Evolutionary conservation across 352 stramenopile genomes (phyloP).

Genomic region (Phytophthora tentaculata): DNA sequence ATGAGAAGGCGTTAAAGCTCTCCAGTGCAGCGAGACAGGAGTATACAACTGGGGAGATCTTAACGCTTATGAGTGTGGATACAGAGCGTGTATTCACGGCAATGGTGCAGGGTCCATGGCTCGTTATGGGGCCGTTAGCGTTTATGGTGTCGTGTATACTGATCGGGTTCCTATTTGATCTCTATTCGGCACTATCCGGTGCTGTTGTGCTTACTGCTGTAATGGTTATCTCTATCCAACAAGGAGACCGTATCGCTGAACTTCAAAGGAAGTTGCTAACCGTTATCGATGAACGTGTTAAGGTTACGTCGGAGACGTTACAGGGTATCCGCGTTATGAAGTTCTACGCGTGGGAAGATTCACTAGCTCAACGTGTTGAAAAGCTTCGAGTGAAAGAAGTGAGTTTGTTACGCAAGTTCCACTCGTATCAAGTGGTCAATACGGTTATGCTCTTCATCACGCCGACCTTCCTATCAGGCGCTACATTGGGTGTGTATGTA

Average conservation of each 20-base stretch:
- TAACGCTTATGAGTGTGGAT: conserved; percentile 52
- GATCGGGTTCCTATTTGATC: conserved; percentile 41
- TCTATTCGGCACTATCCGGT: conserved; percentile 17
- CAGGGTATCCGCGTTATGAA: conserved; percentile 91
- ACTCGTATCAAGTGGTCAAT: conserved; percentile 50
- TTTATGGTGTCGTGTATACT: conserved; percentile 35
- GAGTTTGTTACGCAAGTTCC: conserved; percentile 40
- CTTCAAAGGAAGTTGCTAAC: conserved; percentile 30
- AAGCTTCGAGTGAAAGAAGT: conserved; percentile 55
- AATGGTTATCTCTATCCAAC: conserved; percentile 21
- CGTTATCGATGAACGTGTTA: conserved; percentile 84
- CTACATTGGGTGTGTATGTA: conserved; percentile 35
- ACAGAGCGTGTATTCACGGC: conserved; percentile 42
- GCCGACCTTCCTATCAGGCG: conserved; percentile 36
- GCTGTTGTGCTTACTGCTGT: conserved; percentile 25
- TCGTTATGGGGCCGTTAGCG: conserved; percentile 33
- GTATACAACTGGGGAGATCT: conserved; percentile 46
- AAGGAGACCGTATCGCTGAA: conserved; percentile 23
- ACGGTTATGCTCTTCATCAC: conserved; percentile 48
- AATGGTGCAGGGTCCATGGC: conserved; percentile 38
- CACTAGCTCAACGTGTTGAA: conserved; percentile 40
- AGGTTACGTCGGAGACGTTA: conserved; percentile 93
- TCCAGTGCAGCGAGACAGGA: conserved; percentile 50
- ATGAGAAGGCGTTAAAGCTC: conserved; percentile 63
- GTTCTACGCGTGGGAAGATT: conserved; percentile 85